Evolutionary conservation across 75 land plant genomes (phyloP), one percentile per base, ranked within the genome.

Genomic region (Cupressus sempervirens): DNA sequence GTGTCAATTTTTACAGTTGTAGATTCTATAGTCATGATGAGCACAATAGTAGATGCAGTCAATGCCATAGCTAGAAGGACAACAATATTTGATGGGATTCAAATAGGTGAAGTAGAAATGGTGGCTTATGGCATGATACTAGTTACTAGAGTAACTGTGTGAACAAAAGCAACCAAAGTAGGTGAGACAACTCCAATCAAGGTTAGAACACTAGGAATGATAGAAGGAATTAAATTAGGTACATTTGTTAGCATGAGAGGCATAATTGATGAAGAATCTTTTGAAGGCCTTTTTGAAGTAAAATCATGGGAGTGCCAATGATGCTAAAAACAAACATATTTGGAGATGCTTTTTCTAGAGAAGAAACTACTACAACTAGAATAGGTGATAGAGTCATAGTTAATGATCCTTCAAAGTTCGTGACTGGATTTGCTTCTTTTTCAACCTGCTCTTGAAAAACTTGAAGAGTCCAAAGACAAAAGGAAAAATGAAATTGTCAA

Each of bases 391-490:
- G 74, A 56, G 58, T 29, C 8, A 41, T 65, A 36, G 85, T 48
- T n/a, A 86, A 15, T 2, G 87, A 46, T 29, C 67, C 82, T 74
- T 70, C 77, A 43, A 68, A 29, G 26, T 7, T n/a, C 62, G 56
- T 12, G 14, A 50, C 50, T 23, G 75, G 70, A 73, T 45, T 79
- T 36, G 82, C 89, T 45, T 77, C 84, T 52, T 87, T 91, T 30
- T 93, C 91, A 83, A 94, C 94, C 54, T 90, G 91, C 87, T 95
- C 97, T 32, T 97, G 97, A 81, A 97, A 96, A 45, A 95, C 72
- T 97, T 96, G 91, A 43, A 13, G 48, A n/a, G 1, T 12, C 36
- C 62, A 58, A 15, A 48, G 23, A 62, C 26, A 62, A 62, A 45
- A 80, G 16, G 70, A 86, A 58, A 86, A 41, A 29, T 5, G 18